phyloP scores from a whole-genome alignment of 2,329 filamentous ascomycete species.

The Aspergillus clavatus region DNA sequence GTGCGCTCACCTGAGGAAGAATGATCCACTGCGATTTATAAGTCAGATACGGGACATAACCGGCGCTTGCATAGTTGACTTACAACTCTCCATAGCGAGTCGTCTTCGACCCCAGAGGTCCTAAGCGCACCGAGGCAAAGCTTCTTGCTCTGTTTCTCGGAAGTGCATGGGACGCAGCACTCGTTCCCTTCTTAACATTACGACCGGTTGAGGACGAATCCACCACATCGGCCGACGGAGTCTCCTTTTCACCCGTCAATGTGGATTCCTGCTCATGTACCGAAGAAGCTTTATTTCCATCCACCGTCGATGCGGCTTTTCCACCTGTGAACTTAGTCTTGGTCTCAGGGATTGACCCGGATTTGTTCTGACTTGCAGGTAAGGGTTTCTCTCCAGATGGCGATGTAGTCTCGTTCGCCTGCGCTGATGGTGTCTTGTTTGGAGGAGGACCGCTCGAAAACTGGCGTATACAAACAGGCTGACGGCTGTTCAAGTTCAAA shows the following conservation, averaged over 20 bases:
- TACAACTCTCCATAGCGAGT: background rate
- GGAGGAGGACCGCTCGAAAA: background rate
- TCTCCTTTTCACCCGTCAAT: background rate
- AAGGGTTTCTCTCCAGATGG: background rate
- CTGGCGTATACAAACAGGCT: background rate
- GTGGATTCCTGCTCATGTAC: background rate
- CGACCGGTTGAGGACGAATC: background rate
- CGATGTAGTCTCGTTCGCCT: background rate
- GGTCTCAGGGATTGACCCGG: background rate
- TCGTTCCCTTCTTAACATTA: too few species aligned
- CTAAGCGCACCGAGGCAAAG: background rate
- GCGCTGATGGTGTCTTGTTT: background rate
- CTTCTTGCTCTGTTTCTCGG: background rate
- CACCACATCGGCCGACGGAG: background rate
- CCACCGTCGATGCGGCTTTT: background rate
- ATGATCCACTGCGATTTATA: background rate
- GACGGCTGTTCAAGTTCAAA: background rate
- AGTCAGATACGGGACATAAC: background rate
- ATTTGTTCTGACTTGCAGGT: background rate
- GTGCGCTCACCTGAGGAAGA: slow-evolving; percentile 15
- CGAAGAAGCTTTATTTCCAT: background rate
- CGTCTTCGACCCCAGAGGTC: background rate
- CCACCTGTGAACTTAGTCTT: background rate
- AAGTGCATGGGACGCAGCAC: background rate
- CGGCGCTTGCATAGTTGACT: background rate